Evolutionary conservation across 345 rosid species (phyloP).

Genomic region (Eucalyptus microcorys): DNA sequence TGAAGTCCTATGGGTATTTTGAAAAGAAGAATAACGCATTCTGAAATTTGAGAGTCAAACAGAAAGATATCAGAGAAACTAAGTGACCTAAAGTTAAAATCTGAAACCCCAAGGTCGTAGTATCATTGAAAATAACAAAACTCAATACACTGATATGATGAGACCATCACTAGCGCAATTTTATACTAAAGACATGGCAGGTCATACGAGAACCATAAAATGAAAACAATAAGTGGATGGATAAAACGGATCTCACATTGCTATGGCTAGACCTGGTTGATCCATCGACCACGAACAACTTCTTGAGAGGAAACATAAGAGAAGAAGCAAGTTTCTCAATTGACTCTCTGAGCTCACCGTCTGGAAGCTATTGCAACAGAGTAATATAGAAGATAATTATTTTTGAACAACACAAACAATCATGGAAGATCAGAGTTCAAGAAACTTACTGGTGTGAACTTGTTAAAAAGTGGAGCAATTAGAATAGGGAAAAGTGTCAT

Average conservation of each 20-base stretch:
- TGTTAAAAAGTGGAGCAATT: constrained; percentile 96
- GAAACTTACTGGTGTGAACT: constrained; percentile 87
- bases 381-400: neutral
- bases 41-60: neutral
- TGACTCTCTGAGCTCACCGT: constrained; percentile 70
- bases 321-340: constrained; percentile 91
- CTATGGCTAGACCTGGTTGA: constrained; percentile 99
- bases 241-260: constrained; percentile 53
- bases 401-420: neutral
- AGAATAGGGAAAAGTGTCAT: constrained; percentile 89
- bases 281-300: constrained; percentile 96
- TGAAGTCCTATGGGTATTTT: neutral
- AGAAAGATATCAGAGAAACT: neutral
- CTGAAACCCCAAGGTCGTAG: neutral
- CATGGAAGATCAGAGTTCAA: neutral
- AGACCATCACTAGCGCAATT: neutral
- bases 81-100: neutral
- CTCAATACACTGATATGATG: neutral
- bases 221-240: neutral
- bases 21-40: neutral
- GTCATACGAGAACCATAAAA: neutral
- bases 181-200: neutral
- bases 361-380: constrained; percentile 60
- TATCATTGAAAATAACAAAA: neutral
- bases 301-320: constrained; percentile 82